These are phyloP conservation scores for Phytopythium mirpurense DNA, from an alignment of 352 stramenopile genomes.

Conservation along the genomic window DNA sequence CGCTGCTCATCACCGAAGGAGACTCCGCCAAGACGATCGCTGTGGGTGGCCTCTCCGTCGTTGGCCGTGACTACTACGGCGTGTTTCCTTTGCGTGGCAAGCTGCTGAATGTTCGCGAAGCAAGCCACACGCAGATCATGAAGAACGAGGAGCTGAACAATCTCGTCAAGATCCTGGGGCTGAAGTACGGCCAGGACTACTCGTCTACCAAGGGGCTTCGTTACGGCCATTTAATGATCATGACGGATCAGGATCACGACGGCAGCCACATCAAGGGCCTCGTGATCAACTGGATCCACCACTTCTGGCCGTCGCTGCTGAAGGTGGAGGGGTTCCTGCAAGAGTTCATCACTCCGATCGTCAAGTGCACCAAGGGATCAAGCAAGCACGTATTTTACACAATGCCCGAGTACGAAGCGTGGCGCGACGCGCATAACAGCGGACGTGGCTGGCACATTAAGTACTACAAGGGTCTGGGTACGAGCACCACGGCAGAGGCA, in stretches of 20 bases:
- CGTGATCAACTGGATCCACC: conserved; percentile 98
- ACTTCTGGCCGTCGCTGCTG: conserved; percentile 98
- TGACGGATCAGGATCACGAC: conserved; percentile 99
- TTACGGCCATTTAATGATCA: conserved; percentile 98
- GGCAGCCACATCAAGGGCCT: conserved; percentile 99
- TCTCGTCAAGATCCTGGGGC: conserved; percentile 95
- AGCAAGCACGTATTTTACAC: conserved; percentile 95
- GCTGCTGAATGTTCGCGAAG: conserved; percentile 99
- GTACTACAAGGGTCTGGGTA: conserved; percentile 99
- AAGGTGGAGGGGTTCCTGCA: conserved; percentile 88
- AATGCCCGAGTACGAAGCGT: conserved; percentile 95
- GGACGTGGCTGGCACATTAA: conserved; percentile 95
- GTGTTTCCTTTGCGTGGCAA: conserved; percentile 98
- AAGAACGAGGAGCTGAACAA: conserved; percentile 98
- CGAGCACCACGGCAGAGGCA: conserved; percentile 94
- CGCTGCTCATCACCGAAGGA: conserved; percentile 98
- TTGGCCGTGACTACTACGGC: conserved; percentile 95
- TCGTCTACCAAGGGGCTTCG: conserved; percentile 84
- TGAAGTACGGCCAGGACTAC: conserved; percentile 95
- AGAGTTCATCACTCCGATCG: conserved; percentile 97
- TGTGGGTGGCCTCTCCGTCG: conserved; percentile 94
- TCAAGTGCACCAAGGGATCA: conserved; percentile 93
- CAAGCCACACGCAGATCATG: conserved; percentile 92
- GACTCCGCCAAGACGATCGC: conserved; percentile 98
- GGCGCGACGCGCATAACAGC: conserved; percentile 85